A percentile compares a stretch with the other conserved stretches of the same genome.
phyloP scores from a whole-genome alignment of 257 asterid genomes.

The Solanum clarkiae region DNA sequence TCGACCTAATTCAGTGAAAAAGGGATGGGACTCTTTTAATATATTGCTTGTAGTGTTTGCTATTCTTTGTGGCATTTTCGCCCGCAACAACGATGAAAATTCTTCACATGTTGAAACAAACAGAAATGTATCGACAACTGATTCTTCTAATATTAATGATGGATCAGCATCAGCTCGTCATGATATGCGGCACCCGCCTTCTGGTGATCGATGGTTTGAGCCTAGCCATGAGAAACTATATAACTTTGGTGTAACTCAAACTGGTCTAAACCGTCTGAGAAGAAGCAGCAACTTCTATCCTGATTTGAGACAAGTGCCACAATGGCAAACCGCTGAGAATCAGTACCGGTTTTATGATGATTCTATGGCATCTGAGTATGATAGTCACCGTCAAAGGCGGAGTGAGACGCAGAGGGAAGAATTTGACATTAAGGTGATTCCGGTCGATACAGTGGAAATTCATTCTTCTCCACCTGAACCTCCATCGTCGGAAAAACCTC shows the following conservation, averaged over 20 bases:
- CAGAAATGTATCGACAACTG: not conserved
- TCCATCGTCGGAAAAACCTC: slow-evolving; percentile 20
- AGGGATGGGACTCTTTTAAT: slow-evolving; percentile 65
- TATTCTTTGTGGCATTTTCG: slow-evolving; percentile 68
- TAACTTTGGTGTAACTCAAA: slow-evolving; percentile 4
- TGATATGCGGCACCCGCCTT: not conserved
- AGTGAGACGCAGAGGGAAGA: slow-evolving; percentile 9
- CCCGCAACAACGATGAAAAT: slow-evolving; percentile 47
- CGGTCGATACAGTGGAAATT: slow-evolving; percentile 53
- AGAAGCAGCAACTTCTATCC: slow-evolving; percentile 83
- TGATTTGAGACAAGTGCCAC: slow-evolving; percentile 48
- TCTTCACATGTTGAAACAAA: slow-evolving; percentile 4
- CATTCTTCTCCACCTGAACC: slow-evolving; percentile 20
- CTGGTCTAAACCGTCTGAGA: slow-evolving; percentile 31
- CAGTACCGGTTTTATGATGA: slow-evolving; percentile 48
- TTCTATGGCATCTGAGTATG: slow-evolving; percentile 12
- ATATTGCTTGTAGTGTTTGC: slow-evolving; percentile 56
- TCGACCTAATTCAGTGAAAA: slow-evolving; percentile 56
- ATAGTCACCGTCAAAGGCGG: slow-evolving; percentile 11
- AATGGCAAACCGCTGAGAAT: slow-evolving; percentile 34
- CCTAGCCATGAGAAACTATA: slow-evolving; percentile 22
- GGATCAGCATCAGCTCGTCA: not conserved
- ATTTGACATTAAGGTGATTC: slow-evolving; percentile 30
- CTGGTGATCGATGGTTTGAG: slow-evolving; percentile 25
- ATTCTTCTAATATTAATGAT: not conserved